Conservation (phyloP, 495 filamentous ascomycete genomes). For the Bacidia rubella region DNA sequence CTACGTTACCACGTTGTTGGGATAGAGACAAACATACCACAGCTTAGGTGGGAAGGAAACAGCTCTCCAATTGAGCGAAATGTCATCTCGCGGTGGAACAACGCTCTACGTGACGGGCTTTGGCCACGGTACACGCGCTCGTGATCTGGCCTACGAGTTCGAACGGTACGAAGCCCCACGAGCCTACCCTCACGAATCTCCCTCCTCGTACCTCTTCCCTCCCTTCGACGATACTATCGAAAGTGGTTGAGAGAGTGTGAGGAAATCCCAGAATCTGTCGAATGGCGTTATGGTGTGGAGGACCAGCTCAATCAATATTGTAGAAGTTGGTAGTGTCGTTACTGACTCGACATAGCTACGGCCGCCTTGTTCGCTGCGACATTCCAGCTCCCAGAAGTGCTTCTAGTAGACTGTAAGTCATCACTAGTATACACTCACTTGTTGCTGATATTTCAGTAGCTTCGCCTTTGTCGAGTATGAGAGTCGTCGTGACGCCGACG, state of each 20-base stretch:
- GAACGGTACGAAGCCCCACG: conserved; percentile 71
- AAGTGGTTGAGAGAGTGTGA: background rate
- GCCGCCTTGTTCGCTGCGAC: conserved; percentile 95
- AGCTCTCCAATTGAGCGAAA: too few species aligned
- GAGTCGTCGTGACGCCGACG: conserved; percentile 95
- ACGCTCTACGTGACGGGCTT: conserved; percentile 98
- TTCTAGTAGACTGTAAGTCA: conserved; percentile 81
- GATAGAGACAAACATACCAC: too few species aligned
- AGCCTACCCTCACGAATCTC: background rate
- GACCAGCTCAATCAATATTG: background rate
- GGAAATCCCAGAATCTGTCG: background rate
- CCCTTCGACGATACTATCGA: conserved; percentile 10
- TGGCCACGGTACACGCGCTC: conserved; percentile 95
- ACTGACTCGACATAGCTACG: conserved; percentile 50
- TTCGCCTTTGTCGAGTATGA: conserved; percentile 99
- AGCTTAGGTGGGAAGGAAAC: too few species aligned
- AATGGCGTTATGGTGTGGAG: background rate
- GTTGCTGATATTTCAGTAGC: conserved; percentile 30
- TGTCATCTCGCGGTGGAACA: conserved; percentile 75
- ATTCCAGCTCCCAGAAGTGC: conserved; percentile 92
- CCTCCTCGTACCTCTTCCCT: conserved; percentile 29
- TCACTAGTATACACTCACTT: background rate
- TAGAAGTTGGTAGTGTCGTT: background rate
- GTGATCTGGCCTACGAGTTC: conserved; percentile 99
- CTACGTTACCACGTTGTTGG: too few species aligned